Evolutionary conservation across 805 yeast species (phyloP), one percentile per base, ranked within the genome.

Genomic region (Candida easanensis): DNA sequence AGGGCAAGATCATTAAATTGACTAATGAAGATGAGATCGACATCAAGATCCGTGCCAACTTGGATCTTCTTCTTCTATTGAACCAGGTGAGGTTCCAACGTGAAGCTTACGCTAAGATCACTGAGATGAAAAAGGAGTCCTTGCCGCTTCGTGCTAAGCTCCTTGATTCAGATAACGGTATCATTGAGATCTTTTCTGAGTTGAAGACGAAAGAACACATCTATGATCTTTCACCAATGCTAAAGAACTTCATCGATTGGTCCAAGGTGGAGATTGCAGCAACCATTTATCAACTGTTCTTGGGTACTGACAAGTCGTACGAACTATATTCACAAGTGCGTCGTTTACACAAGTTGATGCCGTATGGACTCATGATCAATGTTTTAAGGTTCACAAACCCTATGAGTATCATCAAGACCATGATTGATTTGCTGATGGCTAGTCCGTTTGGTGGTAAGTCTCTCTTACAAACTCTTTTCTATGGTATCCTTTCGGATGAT

Each of bases 301-400:
- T 91, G 19, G 93, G 91, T 1, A 82, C 79, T 41, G 98, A 91
- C 60, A 79, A 79, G 48, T 81, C 96, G 1, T 78, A 80, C 46
- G 96, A 88, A 53, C 69, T 86, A 53, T 81, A 84, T 53, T 72
- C 76, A 11, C 88, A 88, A 57, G 67, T 85, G 25, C 79, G 79
- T 50, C 77, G 82, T 44, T 65, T 93, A 31, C 97, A 91, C 64
- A 66, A 73, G 25, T 57, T 88, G 46, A 78, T 91, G 66, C 99
- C 98, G 0, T 93, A 91, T 61, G 66, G 75, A 2, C 59, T 91
- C 27, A 77, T 90, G 62, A 81, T 82, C 33, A 86, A 87, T 17
- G 84, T 91, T 18, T 63, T 93, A 57, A 76, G 80, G 56, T 79
- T 84, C 46, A 88, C 98, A 0, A 91, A 91, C 57, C 98, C 99